Evolutionary conservation across 164 flowering plant species (phyloP).

Genomic region (Stephania japonica): DNA sequence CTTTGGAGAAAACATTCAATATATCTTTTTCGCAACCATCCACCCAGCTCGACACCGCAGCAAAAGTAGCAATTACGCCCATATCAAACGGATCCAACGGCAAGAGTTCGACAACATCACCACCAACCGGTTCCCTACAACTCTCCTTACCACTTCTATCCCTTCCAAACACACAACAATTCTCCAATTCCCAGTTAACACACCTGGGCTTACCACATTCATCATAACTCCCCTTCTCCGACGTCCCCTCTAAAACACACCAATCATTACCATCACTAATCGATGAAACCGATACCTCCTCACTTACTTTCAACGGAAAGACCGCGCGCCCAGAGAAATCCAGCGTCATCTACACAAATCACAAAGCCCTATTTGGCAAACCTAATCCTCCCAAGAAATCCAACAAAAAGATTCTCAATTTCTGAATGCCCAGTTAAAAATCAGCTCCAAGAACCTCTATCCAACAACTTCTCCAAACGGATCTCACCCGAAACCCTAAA

Average conservation of each 20-base stretch:
- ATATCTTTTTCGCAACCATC: constrained; percentile 64
- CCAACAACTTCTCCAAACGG: not conserved
- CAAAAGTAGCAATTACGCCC: constrained; percentile 63
- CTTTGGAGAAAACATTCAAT: constrained; percentile 46
- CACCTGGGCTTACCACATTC: not conserved
- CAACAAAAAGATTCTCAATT: not conserved
- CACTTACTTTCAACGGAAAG: not conserved
- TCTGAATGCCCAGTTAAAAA: not conserved
- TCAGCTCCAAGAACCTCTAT: not conserved
- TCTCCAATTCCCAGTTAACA: not conserved
- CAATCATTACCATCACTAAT: not conserved
- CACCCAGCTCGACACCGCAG: constrained; percentile 69
- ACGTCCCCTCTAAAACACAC: not conserved
- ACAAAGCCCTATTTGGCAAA: not conserved
- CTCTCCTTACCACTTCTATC: not conserved
- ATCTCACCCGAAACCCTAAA: not conserved
- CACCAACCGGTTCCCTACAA: constrained; percentile 10
- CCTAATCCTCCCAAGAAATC: not conserved
- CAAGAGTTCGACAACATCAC: constrained; percentile 63
- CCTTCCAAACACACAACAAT: not conserved
- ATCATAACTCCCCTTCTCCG: not conserved
- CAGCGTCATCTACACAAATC: not conserved
- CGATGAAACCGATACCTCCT: not conserved
- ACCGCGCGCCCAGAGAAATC: not conserved
- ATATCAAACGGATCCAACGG: constrained; percentile 95